phyloP scores from a whole-genome alignment of 1,284 basidiomycete species.

The Cryptococcus maquisensis region DNA sequence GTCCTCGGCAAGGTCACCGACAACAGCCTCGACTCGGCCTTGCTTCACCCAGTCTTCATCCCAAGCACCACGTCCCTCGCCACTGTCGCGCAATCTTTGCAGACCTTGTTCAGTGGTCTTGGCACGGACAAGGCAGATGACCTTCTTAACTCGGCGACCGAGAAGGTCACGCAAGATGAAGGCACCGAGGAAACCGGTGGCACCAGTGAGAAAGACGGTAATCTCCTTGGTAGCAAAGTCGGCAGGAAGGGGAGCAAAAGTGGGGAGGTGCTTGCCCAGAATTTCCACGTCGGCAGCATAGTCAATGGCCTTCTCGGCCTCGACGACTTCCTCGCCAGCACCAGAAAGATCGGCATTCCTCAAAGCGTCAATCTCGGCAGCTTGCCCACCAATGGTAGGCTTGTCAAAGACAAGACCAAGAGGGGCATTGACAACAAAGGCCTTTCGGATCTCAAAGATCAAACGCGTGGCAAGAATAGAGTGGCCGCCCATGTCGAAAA shows the following conservation, averaged over 20 bases:
- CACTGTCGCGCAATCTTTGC: constrained; percentile 67
- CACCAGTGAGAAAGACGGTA: constrained; percentile 91
- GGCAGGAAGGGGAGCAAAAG: constrained; percentile 58
- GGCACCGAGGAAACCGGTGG: constrained; percentile 94
- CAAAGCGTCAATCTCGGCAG: constrained; percentile 70
- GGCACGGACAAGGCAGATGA: constrained; percentile 86
- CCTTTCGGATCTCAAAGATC: constrained; percentile 94
- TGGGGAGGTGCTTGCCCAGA: constrained; percentile 60
- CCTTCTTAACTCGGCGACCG: constrained; percentile 67
- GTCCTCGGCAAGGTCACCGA: constrained; percentile 79
- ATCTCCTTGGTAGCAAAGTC: constrained; percentile 58
- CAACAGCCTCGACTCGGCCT: constrained; percentile 72
- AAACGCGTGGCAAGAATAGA: constrained; percentile 96
- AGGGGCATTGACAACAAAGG: constrained; percentile 86
- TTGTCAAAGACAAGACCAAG: constrained; percentile 88
- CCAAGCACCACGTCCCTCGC: constrained; percentile 88
- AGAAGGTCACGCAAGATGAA: constrained; percentile 86
- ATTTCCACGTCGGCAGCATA: constrained; percentile 78
- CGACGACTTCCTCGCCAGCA: constrained; percentile 28
- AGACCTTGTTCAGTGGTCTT: constrained; percentile 62
- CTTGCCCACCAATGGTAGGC: constrained; percentile 80
- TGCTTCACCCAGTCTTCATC: constrained; percentile 75
- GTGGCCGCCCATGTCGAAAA: constrained; percentile 98
- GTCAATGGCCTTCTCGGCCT: constrained; percentile 24
- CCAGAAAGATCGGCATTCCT: constrained; percentile 67